Conservation (phyloP, 345 rosid species). For the Bruguiera parviflora region DNA sequence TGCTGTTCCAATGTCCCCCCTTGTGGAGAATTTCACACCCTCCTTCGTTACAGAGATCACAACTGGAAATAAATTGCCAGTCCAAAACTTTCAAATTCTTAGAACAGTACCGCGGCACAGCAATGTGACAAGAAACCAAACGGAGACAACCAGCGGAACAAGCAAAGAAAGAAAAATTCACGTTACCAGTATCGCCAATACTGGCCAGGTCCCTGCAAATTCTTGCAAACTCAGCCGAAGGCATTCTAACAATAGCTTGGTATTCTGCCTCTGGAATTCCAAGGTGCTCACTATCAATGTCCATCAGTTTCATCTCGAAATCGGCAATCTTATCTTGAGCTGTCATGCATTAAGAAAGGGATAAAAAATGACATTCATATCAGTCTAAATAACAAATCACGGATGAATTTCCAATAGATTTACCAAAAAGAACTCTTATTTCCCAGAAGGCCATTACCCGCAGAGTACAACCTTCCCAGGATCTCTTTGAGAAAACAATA, state of each 20-base stretch:
- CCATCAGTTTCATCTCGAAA: slow-evolving; percentile 99
- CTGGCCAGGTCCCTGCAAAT: slow-evolving; percentile 85
- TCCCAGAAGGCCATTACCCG: too few species aligned
- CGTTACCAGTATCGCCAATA: slow-evolving; percentile 91
- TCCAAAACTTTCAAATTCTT: not conserved
- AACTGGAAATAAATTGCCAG: slow-evolving; percentile 40
- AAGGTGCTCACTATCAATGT: slow-evolving; percentile 95
- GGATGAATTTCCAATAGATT: too few species aligned
- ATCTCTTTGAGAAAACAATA: too few species aligned
- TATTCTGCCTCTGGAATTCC: slow-evolving; percentile 99
- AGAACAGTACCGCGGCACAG: not conserved
- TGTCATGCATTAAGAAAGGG: slow-evolving; percentile 19
- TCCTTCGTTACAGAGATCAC: slow-evolving; percentile 95
- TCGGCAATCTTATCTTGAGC: slow-evolving; percentile 96
- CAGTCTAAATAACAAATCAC: too few species aligned
- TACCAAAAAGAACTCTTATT: too few species aligned
- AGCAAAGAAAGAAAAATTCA: not conserved
- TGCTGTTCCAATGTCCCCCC: slow-evolving; percentile 95
- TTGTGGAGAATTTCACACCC: slow-evolving; percentile 94
- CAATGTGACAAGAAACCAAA: not conserved
- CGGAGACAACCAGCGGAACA: not conserved
- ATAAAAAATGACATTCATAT: not conserved
- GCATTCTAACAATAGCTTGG: slow-evolving; percentile 94
- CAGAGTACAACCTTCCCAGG: too few species aligned
- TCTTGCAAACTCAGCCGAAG: slow-evolving; percentile 84